phyloP scores from a whole-genome alignment of 2,329 filamentous ascomycete species.

The Sarocladium brachiariae region DNA sequence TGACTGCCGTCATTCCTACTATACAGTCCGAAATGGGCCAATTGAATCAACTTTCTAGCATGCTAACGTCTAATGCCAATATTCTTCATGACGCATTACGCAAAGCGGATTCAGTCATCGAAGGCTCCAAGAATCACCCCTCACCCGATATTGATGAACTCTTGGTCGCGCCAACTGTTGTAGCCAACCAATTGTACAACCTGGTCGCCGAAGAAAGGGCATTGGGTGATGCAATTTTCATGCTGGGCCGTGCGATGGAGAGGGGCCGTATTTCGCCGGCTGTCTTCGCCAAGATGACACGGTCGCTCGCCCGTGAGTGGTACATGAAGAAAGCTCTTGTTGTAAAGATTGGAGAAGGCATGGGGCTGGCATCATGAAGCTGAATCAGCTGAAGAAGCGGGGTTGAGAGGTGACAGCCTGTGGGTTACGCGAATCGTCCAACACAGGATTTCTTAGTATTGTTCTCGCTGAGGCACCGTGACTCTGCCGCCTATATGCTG shows the following conservation, averaged over 20 bases:
- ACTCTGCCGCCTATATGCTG: too few relatives aligned
- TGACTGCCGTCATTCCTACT: slow-evolving; percentile 60
- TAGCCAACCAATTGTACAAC: slow-evolving; percentile 86
- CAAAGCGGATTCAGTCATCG: slow-evolving; percentile 72
- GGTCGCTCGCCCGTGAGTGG: slow-evolving; percentile 69
- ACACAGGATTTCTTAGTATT: slow-evolving; percentile 15
- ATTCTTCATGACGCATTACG: slow-evolving; percentile 72
- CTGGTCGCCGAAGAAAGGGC: slow-evolving; percentile 84
- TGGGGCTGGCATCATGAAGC: slow-evolving; percentile 49
- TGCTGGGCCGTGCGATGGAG: slow-evolving; percentile 69
- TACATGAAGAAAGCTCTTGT: slow-evolving; percentile 78
- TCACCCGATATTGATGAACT: slow-evolving; percentile 82
- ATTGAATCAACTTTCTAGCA: slow-evolving; percentile 61
- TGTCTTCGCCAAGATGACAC: slow-evolving; percentile 73
- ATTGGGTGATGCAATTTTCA: slow-evolving; percentile 79
- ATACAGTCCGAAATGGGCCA: slow-evolving; percentile 69
- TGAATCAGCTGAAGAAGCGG: neutral
- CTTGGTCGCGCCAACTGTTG: slow-evolving; percentile 86
- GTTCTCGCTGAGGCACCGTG: slow-evolving; percentile 8
- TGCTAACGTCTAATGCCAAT: slow-evolving; percentile 68
- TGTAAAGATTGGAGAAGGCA: slow-evolving; percentile 68
- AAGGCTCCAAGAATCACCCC: slow-evolving; percentile 59
- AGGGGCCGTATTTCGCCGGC: slow-evolving; percentile 61
- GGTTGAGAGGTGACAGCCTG: neutral
- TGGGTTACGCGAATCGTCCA: slow-evolving; percentile 10